phyloP scores from a whole-genome alignment of 2,329 filamentous ascomycete species.

The Exophiala bonariae region DNA sequence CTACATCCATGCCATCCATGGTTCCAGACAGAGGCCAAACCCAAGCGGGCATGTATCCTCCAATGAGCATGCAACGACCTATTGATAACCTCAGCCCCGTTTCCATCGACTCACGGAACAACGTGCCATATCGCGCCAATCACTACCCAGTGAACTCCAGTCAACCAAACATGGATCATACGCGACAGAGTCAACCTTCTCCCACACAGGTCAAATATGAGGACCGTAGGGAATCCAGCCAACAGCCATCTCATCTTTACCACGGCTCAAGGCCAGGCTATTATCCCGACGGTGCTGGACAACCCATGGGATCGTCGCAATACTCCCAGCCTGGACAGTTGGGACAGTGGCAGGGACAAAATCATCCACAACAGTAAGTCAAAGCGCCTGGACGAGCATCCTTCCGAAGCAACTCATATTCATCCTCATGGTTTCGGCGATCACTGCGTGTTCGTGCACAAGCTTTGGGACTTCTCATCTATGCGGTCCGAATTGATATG shows the following conservation, averaged over 20 bases:
- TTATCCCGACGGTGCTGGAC: slow-evolving; percentile 17
- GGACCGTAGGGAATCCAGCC: slow-evolving; percentile 21
- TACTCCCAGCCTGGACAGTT: slow-evolving; percentile 18
- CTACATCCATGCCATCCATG: slow-evolving; percentile 24
- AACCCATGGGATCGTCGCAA: slow-evolving; percentile 14
- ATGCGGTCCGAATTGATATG: too few species aligned
- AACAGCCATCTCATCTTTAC: slow-evolving; percentile 19
- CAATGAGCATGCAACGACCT: slow-evolving; percentile 26
- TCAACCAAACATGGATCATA: slow-evolving; percentile 20
- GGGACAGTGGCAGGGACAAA: slow-evolving; percentile 15
- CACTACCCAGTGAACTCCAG: slow-evolving; percentile 21
- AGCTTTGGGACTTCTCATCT: too few species aligned
- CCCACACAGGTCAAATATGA: slow-evolving; percentile 24
- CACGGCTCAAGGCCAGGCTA: slow-evolving; percentile 19
- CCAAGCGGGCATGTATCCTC: slow-evolving; percentile 27
- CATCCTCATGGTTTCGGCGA: too few species aligned
- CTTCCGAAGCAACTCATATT: too few species aligned
- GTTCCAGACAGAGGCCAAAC: slow-evolving; percentile 22
- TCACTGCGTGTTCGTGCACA: too few species aligned
- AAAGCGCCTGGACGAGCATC: too few species aligned
- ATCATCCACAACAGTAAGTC: slow-evolving; percentile 9
- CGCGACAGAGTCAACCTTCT: slow-evolving; percentile 25
- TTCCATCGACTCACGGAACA: slow-evolving; percentile 24
- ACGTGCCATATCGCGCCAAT: slow-evolving; percentile 21
- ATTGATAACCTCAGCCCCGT: slow-evolving; percentile 28